Evolutionary conservation across 495 filamentous ascomycete genomes (phyloP), one percentile per base, ranked within the genome.

Genomic region (Pseudomonodictys pantanalensis): DNA sequence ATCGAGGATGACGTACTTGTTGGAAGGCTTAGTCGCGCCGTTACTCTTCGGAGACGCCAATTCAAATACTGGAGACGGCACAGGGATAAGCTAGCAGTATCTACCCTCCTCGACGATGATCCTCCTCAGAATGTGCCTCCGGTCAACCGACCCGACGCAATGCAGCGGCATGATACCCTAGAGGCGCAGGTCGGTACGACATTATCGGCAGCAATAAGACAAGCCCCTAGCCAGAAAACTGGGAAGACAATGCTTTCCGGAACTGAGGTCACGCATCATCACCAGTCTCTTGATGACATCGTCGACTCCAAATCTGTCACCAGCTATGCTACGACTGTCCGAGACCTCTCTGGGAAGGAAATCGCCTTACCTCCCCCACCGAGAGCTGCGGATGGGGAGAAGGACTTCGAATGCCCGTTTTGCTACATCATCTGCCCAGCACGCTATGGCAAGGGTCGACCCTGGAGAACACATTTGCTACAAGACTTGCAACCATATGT

Each of bases 41-140:
- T 67, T 23, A 67, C 64, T 2, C 55, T 67, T 2, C 55, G 64
- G 30, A 55, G 64, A 49, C 53, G 64, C 22, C 64, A 63, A 32
- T 67, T 67, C 43, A 62, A 63, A 41, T 67, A 67, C 32, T 67
- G 64, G 64, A 30, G 49, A 23, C 55, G 64, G 29, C 64, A 67
- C 41, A 39, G 64, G 30, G 59, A 67, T 26, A 67, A 67, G 35
- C 35, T 67, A 22, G 64, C 53, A 1, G 17, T 45, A 0, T 57
- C 52, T 0, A 56, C 55, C 11, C 9, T 53, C 10, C 24, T 44
- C 35, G 52, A 57, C 7, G 58, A 66, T n/a, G 10, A 5, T 5
- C 15, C 17, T 2, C 25, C 24, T 10, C 12, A 35, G 17, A 15
- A 7, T 23, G 32, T 12, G 17, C 33, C 28, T 2, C 3, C 30